A percentile compares a stretch with the other conserved stretches of the same genome.
Conservation (phyloP, 2,329 filamentous ascomycete genomes). For the Myriosclerotinia curreyana region DNA sequence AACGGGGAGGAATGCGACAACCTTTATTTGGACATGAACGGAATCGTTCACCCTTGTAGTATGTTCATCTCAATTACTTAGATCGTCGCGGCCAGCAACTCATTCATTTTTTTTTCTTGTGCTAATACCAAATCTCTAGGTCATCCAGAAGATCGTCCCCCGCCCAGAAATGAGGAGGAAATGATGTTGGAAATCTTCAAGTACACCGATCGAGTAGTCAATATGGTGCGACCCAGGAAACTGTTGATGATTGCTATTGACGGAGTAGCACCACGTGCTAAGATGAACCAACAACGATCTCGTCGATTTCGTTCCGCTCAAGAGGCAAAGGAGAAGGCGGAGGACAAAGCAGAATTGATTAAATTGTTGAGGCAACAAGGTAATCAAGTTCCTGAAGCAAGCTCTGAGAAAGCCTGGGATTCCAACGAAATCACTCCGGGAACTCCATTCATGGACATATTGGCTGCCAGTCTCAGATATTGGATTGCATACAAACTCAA, state of each 20-base stretch:
- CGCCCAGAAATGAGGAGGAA: slow-evolving; percentile 91
- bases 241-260: slow-evolving; percentile 97
- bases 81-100: not conserved
- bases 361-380: slow-evolving; percentile 79
- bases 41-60: slow-evolving; percentile 95
- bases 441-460: slow-evolving; percentile 97
- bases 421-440: slow-evolving; percentile 85
- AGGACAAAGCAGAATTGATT: slow-evolving; percentile 82
- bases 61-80: slow-evolving; percentile 5
- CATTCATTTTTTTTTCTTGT: not conserved
- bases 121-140: slow-evolving; percentile 5
- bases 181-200: slow-evolving; percentile 99
- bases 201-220: slow-evolving; percentile 97
- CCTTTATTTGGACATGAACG: slow-evolving; percentile 98
- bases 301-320: slow-evolving; percentile 91
- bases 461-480: slow-evolving; percentile 85
- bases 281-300: slow-evolving; percentile 99
- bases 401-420: slow-evolving; percentile 88
- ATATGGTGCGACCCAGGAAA: slow-evolving; percentile 96
- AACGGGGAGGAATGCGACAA: slow-evolving; percentile 99
- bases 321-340: slow-evolving; percentile 91
- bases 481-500: slow-evolving; percentile 98
- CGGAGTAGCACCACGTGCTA: slow-evolving; percentile 93
- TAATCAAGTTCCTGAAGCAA: slow-evolving; percentile 59
- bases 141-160: slow-evolving; percentile 88